phyloP scores from a whole-genome alignment of 768 basidiomycete species.

The Russula sp. region DNA sequence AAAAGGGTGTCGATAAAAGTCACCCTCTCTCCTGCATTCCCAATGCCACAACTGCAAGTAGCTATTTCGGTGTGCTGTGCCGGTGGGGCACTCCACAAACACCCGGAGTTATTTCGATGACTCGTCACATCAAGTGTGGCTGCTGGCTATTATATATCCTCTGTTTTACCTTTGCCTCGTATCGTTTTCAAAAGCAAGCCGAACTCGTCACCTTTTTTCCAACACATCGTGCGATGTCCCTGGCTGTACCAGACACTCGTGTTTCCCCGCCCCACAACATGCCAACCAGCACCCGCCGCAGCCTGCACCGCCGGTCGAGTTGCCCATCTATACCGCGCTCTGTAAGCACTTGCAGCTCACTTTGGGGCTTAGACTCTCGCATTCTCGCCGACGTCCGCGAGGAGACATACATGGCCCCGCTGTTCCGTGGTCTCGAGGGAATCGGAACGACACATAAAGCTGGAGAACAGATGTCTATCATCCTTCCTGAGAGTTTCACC shows the following conservation, averaged over 20 bases:
- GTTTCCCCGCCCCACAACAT: neutral
- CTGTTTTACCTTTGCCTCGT: neutral
- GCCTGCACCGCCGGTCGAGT: conserved; percentile 15
- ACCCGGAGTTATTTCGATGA: neutral
- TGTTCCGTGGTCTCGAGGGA: conserved; percentile 2
- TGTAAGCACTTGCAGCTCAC: conserved; percentile 7
- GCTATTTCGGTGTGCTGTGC: neutral
- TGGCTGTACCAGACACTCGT: neutral
- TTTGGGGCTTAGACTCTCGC: neutral
- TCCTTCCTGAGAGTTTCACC: neutral
- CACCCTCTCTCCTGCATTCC: neutral
- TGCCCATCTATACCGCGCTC: conserved; percentile 19
- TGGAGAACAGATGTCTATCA: neutral
- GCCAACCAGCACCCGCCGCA: neutral
- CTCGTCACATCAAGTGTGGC: neutral
- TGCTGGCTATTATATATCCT: neutral
- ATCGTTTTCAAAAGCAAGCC: neutral
- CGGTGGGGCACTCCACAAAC: neutral
- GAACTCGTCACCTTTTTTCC: neutral
- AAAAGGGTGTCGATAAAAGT: neutral
- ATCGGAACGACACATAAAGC: neutral
- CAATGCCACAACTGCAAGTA: neutral
- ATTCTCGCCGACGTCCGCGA: neutral
- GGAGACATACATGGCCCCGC: conserved; percentile 5
- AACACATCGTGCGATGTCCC: conserved; percentile 1